phyloP scores from a whole-genome alignment of 225 moss, liverwort and hornwort species.

The Marchantia polymorpha region DNA sequence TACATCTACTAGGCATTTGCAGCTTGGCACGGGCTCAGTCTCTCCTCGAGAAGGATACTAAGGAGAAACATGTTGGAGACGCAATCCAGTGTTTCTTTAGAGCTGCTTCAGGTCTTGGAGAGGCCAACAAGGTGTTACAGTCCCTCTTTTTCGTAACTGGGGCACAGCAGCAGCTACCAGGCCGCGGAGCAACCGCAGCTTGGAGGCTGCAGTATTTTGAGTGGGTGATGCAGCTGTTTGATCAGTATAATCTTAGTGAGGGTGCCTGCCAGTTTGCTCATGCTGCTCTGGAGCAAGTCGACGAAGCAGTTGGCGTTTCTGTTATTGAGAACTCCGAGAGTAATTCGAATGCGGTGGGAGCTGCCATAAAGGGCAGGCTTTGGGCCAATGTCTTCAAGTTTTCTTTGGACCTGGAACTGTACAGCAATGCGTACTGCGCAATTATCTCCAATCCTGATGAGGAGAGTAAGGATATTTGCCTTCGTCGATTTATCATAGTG shows the following conservation, averaged over 20 bases:
- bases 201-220: slow-evolving; percentile 95
- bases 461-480: slow-evolving; percentile 86
- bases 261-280: slow-evolving; percentile 98
- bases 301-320: slow-evolving; percentile 68
- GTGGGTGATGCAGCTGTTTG: slow-evolving; percentile 99
- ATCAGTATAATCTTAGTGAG: slow-evolving; percentile 91
- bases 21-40: slow-evolving; percentile 77
- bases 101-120: slow-evolving; percentile 84
- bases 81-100: slow-evolving; percentile 89
- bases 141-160: slow-evolving; percentile 76
- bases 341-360: slow-evolving; percentile 44
- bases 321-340: slow-evolving; percentile 48
- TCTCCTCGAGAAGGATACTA: slow-evolving; percentile 53
- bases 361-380: slow-evolving; percentile 77
- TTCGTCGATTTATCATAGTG: slow-evolving; percentile 82
- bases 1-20: slow-evolving; percentile 89
- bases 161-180: slow-evolving; percentile 74
- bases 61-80: slow-evolving; percentile 68
- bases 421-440: slow-evolving; percentile 90
- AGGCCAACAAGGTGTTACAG: slow-evolving; percentile 81
- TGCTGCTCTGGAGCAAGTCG: slow-evolving; percentile 94
- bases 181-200: slow-evolving; percentile 67
- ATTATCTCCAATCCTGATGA: slow-evolving; percentile 94
- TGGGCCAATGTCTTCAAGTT: slow-evolving; percentile 99
- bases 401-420: slow-evolving; percentile 87